phyloP scores from a whole-genome alignment of 108 stramenopile species.

The Aureococcus anophagefferens region DNA sequence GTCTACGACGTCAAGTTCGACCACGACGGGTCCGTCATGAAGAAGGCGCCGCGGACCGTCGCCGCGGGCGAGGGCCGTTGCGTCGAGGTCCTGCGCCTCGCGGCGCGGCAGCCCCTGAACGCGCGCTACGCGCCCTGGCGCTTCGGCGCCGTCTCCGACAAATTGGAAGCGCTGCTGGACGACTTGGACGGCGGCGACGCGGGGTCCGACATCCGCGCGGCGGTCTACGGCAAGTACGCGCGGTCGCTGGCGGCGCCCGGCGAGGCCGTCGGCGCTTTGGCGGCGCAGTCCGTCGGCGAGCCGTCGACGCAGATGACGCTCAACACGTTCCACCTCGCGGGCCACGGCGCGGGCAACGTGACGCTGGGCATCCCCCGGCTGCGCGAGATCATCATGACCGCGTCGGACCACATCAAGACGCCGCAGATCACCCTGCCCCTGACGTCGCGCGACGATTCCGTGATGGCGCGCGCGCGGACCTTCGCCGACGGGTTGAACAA shows the following conservation, averaged over 20 bases:
- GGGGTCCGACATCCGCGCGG: slow-evolving; percentile 32
- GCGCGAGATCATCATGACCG: slow-evolving; percentile 99
- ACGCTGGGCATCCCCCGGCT: slow-evolving; percentile 98
- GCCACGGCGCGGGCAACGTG: slow-evolving; percentile 96
- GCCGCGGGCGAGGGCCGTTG: too few relatives aligned
- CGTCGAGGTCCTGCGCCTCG: neutral
- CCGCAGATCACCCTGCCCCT: slow-evolving; percentile 92
- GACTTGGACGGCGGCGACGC: neutral
- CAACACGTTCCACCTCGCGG: slow-evolving; percentile 99
- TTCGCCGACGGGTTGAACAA: too few relatives aligned
- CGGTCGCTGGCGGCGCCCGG: slow-evolving; percentile 82
- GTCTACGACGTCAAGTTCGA: neutral
- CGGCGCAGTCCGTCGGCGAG: slow-evolving; percentile 92
- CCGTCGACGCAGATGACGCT: slow-evolving; percentile 99
- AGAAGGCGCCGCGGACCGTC: slow-evolving; percentile 19
- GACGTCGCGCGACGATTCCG: slow-evolving; percentile 50
- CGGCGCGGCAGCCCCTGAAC: neutral
- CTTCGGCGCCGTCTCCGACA: neutral
- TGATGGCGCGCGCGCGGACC: neutral
- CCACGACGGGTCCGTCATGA: neutral
- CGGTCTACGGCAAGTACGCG: slow-evolving; percentile 83
- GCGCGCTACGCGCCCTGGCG: neutral
- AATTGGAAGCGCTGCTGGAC: neutral
- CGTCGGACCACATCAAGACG: slow-evolving; percentile 82
- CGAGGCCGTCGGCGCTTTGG: slow-evolving; percentile 97